phyloP scores from a whole-genome alignment of 2,329 filamentous ascomycete genomes.

The Lojkania enalia region DNA sequence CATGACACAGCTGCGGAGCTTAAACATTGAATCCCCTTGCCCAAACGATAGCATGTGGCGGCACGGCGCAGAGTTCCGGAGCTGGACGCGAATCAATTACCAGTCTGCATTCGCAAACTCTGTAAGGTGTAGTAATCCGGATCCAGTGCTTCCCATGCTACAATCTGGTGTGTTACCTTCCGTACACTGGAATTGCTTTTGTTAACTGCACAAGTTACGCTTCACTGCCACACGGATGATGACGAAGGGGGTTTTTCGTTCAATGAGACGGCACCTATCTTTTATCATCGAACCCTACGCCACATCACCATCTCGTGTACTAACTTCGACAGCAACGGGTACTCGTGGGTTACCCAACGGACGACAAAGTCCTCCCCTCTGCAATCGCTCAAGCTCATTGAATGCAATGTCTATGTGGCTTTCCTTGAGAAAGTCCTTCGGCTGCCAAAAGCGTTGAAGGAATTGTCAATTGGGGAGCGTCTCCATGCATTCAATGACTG shows the following conservation, averaged over 20 bases:
- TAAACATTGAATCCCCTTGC: constrained; percentile 41
- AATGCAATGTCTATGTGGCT: constrained; percentile 39
- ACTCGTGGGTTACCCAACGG: too few species aligned
- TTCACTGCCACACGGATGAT: constrained; percentile 37
- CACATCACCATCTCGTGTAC: constrained; percentile 39
- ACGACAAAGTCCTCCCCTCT: too few species aligned
- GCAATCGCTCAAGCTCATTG: constrained; percentile 37
- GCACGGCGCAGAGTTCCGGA: constrained; percentile 25
- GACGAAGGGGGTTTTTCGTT: constrained; percentile 33
- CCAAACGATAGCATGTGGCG: constrained; percentile 41
- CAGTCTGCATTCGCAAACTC: constrained; percentile 31
- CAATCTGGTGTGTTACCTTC: constrained; percentile 32
- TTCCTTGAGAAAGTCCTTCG: constrained; percentile 34
- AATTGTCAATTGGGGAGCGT: constrained; percentile 39
- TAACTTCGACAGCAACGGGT: constrained; percentile 31
- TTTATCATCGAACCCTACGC: constrained; percentile 38
- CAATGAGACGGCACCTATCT: constrained; percentile 30
- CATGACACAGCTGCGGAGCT: constrained; percentile 33
- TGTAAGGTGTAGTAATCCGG: constrained; percentile 23
- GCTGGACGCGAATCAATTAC: constrained; percentile 37
- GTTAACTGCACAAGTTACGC: constrained; percentile 26
- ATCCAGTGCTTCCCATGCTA: constrained; percentile 28
- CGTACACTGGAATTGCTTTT: background rate
- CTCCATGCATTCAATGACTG: constrained; percentile 33
- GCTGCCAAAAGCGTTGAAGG: constrained; percentile 36